These are phyloP conservation scores for Globisporangium rhizosaccharum DNA, from an alignment of 352 stramenopile species.

Conservation along the genomic window DNA sequence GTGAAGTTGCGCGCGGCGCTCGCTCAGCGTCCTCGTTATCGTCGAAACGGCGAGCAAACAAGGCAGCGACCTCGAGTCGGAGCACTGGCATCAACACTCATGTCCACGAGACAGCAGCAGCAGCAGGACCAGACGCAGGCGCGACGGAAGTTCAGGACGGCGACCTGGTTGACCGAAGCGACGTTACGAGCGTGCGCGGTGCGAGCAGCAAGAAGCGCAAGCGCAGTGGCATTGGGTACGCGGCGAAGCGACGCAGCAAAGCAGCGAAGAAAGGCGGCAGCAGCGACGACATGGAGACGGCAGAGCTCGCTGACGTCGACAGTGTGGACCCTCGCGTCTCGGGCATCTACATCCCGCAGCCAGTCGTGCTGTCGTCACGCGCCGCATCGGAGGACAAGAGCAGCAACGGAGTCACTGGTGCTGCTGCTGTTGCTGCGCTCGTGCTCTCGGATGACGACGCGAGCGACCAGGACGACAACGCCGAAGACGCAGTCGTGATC, in stretches of 20 bases:
- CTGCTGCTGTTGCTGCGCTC: conserved; percentile 23
- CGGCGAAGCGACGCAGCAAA: conserved; percentile 10
- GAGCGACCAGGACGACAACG: conserved; percentile 22
- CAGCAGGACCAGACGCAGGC: no score
- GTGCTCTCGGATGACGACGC: conserved; percentile 42
- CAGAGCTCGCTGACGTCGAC: background rate
- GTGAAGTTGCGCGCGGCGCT: background rate
- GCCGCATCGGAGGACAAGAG: conserved; percentile 1
- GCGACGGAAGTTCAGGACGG: background rate
- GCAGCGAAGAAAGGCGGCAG: background rate
- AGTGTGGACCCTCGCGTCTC: background rate
- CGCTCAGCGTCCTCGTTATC: background rate
- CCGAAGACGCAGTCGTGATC: conserved; percentile 45
- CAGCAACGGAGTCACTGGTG: conserved; percentile 12
- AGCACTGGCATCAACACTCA: background rate
- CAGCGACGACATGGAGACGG: background rate
- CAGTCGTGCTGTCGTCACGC: conserved; percentile 1
- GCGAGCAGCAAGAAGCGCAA: conserved; percentile 19
- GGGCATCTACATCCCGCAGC: conserved; percentile 8
- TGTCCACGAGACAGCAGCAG: background rate
- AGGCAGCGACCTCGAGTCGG: background rate
- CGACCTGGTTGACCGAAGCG: no score
- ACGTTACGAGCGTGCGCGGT: background rate
- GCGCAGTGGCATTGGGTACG: conserved; percentile 12
- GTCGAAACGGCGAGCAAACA: background rate